Conservation (phyloP, 2,329 filamentous ascomycete genomes). For the Neonectria hederae region DNA sequence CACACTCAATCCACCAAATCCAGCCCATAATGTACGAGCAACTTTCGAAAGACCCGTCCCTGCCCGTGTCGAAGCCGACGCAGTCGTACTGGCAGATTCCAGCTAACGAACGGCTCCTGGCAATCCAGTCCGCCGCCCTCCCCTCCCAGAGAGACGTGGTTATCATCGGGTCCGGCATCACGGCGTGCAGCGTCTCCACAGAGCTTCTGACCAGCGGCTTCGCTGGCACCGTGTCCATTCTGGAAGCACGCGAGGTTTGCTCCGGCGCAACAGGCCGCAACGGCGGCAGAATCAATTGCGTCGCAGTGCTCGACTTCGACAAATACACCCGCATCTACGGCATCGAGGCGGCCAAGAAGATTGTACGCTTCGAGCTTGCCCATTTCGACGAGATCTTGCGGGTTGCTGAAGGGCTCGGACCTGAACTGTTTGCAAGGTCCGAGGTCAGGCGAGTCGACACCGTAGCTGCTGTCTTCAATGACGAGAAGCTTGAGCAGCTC, state of each 20-base stretch:
- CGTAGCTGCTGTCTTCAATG: conserved; percentile 1
- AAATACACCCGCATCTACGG: conserved; percentile 14
- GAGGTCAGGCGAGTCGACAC: conserved; percentile 19
- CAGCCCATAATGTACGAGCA: too few species aligned
- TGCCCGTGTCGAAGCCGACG: conserved; percentile 49
- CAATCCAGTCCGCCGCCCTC: conserved; percentile 22
- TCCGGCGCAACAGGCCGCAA: conserved; percentile 46
- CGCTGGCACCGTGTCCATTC: conserved; percentile 31
- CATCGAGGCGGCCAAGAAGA: conserved; percentile 17
- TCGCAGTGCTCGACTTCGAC: conserved; percentile 10
- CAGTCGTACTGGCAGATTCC: conserved; percentile 44
- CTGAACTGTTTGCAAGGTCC: not conserved
- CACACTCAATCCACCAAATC: too few species aligned
- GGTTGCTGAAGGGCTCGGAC: not conserved
- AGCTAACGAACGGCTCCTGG: conserved; percentile 7
- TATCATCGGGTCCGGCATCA: conserved; percentile 51
- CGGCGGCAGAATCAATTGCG: conserved; percentile 36
- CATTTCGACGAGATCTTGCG: not conserved
- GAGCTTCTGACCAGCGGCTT: conserved; percentile 39
- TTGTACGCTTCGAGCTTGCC: conserved; percentile 1
- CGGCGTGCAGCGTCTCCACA: conserved; percentile 45
- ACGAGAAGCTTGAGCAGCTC: conserved; percentile 11
- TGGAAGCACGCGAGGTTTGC: conserved; percentile 42
- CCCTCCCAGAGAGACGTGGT: conserved; percentile 40
- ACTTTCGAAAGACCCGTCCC: conserved; percentile 42